Base-by-base conservation (phyloP, 202 grass and related monocot species). In the Zoysia matrella region DNA sequence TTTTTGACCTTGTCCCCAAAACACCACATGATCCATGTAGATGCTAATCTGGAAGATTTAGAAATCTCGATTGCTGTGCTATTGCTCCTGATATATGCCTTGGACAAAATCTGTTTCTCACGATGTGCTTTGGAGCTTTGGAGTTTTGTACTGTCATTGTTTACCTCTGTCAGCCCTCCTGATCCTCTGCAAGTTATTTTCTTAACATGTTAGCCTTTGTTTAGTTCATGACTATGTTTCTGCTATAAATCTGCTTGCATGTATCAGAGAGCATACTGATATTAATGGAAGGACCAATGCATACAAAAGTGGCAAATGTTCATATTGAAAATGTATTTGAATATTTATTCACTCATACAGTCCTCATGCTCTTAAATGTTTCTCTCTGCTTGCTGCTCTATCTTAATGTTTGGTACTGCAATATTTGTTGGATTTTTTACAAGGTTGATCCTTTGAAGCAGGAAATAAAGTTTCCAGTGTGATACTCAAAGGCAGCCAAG, bases 341-440 rank as follows among this genome's bases (percentile, higher is more conserved):
- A 39, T 73, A 16, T 72, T 72, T 70, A 16, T 49, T 62, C 58
- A 51, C 58, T 58, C 65, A 16, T 7, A 52, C n/a, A 13, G 47
- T 13, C 50, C 48, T 43, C 52, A 78, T 78, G 76, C 50, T 67
- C 41, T 65, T 77, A 47, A 12, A n/a, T 65, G 7, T 12, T 42
- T 30, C 52, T 15, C 67, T 8, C 4, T 44, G 48, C 39, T 45
- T 14, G 41, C 8, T 55, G 39, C 36, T 52, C 14, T 2, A 52
- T 78, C 48, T 52, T 43, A 4, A 12, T 54, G 13, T 53, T 0
- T 30, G 22, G 22, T 30, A 16, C 62, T 69, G 52, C 10, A 65
- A 36, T 52, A 3, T 16, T 58, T 58, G 3, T 56, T 56, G 53
- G 53, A 56, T 58, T 58, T 58, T 58, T 14, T 30, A 58, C 55